Evolutionary conservation across 371 early-diverging fungal species (phyloP).

Genomic region (Apophysomyces ossiformis): DNA sequence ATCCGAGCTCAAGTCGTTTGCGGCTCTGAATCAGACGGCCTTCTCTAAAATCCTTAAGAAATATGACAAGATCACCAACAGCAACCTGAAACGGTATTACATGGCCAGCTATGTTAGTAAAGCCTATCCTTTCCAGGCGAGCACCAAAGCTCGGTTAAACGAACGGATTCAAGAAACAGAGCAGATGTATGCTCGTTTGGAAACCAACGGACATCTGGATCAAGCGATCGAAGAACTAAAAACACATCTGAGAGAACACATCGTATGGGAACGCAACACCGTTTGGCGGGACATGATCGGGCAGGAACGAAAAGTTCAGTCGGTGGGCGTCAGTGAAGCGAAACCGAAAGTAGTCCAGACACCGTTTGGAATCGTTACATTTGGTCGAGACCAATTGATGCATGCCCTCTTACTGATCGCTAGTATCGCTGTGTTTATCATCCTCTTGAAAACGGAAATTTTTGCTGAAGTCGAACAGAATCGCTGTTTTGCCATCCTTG

Average conservation of each 20-base stretch:
- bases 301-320: constrained; percentile 81
- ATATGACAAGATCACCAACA: constrained; percentile 90
- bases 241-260: constrained; percentile 83
- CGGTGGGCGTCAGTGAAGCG: constrained; percentile 60
- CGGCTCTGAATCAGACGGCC: constrained; percentile 92
- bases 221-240: constrained; percentile 78
- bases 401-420: constrained; percentile 42
- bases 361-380: constrained; percentile 47
- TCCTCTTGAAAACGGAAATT: constrained; percentile 51
- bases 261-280: constrained; percentile 96
- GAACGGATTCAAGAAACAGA: constrained; percentile 66
- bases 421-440: constrained; percentile 61
- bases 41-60: constrained; percentile 97
- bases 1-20: constrained; percentile 88
- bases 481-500: constrained; percentile 86
- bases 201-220: constrained; percentile 56
- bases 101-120: constrained; percentile 50
- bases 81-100: constrained; percentile 60
- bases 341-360: constrained; percentile 46
- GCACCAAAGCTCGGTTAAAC: constrained; percentile 61
- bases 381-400: constrained; percentile 45
- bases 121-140: constrained; percentile 68
- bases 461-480: constrained; percentile 73
- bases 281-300: constrained; percentile 98
- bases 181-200: constrained; percentile 61